Conservation (phyloP, 768 basidiomycete species). For the Crepidotus variabilis region DNA sequence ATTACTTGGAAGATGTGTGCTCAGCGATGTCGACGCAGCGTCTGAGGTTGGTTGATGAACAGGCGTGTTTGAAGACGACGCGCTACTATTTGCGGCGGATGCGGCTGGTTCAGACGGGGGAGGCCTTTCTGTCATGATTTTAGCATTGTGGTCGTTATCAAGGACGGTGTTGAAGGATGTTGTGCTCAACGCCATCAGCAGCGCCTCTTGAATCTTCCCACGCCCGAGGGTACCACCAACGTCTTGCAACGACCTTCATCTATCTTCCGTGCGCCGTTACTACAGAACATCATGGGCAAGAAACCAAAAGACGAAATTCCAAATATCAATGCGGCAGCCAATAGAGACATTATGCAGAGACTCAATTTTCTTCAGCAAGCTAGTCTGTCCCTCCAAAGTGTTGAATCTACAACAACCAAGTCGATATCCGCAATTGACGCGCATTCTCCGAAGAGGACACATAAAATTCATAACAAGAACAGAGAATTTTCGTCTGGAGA, state of each 20-base stretch:
- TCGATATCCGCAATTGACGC: too few species aligned
- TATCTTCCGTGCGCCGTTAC: too few species aligned
- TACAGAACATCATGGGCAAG: conserved; percentile 53
- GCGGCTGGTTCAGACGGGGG: conserved; percentile 38
- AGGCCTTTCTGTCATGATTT: conserved; percentile 35
- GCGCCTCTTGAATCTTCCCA: too few species aligned
- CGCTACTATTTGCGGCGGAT: conserved; percentile 15
- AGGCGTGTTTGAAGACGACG: neutral
- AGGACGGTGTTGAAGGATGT: neutral
- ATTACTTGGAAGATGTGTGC: neutral
- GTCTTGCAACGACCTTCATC: too few species aligned
- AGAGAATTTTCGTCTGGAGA: conserved; percentile 31
- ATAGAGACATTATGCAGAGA: conserved; percentile 77
- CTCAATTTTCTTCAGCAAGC: conserved; percentile 87
- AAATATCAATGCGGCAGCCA: conserved; percentile 53
- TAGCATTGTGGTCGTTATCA: neutral
- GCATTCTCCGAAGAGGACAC: too few species aligned
- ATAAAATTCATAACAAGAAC: conserved; percentile 12
- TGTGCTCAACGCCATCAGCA: neutral
- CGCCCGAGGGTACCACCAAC: too few species aligned
- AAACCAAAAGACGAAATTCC: conserved; percentile 56
- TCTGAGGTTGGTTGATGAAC: neutral
- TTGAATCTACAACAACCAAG: conserved; percentile 22
- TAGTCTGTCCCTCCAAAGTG: conserved; percentile 53
- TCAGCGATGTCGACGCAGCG: neutral